Percentiles rank a stretch among this genome's conserved stretches.
phyloP scores from a whole-genome alignment of 768 basidiomycete genomes.

The Mycena venus region DNA sequence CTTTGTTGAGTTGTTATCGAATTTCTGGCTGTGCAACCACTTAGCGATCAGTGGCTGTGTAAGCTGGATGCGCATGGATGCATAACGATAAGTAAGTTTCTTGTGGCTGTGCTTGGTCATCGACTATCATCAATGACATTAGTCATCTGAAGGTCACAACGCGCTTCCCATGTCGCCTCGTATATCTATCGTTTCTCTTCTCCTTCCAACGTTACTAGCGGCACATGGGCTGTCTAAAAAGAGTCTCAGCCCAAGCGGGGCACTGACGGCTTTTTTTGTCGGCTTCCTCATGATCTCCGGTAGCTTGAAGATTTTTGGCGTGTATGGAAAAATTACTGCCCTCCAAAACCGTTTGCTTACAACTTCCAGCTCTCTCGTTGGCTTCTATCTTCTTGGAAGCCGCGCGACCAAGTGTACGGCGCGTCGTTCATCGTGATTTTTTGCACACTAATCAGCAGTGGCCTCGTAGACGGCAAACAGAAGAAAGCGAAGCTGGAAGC shows the following conservation, averaged over 20 bases:
- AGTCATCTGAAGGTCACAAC: too few species aligned
- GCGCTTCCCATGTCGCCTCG: too few species aligned
- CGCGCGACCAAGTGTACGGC: constrained; percentile 85
- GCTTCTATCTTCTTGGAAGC: constrained; percentile 85
- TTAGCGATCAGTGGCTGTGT: too few species aligned
- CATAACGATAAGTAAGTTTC: too few species aligned
- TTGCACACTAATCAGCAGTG: not conserved
- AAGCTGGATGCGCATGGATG: too few species aligned
- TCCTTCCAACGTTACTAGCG: constrained; percentile 67
- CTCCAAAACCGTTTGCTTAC: too few species aligned
- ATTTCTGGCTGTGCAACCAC: too few species aligned
- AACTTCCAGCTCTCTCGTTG: constrained; percentile 74
- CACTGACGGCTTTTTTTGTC: constrained; percentile 80
- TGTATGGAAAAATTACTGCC: too few species aligned
- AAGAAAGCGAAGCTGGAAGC: constrained; percentile 84
- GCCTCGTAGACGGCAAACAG: constrained; percentile 74
- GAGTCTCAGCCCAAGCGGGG: constrained; percentile 84
- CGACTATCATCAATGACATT: too few species aligned
- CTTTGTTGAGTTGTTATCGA: too few species aligned
- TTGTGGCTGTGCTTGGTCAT: too few species aligned
- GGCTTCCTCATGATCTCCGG: constrained; percentile 82
- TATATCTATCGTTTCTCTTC: constrained; percentile 54
- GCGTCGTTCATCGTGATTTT: not conserved
- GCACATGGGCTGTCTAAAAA: constrained; percentile 79
- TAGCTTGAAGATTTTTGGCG: constrained; percentile 43